phyloP scores from a whole-genome alignment of 164 flowering plant genomes.

The Santalum album region DNA sequence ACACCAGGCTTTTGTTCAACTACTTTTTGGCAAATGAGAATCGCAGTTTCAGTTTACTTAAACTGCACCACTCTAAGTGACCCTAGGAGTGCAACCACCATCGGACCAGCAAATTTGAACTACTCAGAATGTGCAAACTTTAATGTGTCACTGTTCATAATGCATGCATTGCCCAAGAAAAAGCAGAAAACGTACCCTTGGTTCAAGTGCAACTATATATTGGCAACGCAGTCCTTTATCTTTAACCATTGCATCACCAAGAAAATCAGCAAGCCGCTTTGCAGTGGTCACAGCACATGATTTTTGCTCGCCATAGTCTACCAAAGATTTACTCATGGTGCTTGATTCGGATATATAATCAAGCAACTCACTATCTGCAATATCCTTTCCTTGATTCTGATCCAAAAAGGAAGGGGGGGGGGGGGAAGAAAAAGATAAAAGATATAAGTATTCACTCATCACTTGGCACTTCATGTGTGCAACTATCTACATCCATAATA shows the following conservation, averaged over 20 bases:
- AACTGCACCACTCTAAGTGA: no score
- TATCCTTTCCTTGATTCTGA: constrained; percentile 90
- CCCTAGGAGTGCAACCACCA: no score
- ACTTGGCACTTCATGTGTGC: not conserved
- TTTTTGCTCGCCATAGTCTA: constrained; percentile 93
- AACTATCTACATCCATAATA: not conserved
- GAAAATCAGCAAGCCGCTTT: constrained; percentile 91
- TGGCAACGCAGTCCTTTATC: constrained; percentile 95
- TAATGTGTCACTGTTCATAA: not conserved
- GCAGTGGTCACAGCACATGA: constrained; percentile 99
- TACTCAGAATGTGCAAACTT: no score
- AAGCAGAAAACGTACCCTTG: constrained; percentile 48
- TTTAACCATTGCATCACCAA: constrained; percentile 94
- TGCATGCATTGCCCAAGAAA: no score
- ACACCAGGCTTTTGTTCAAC: no score
- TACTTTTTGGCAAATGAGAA: no score
- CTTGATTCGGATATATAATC: constrained; percentile 98
- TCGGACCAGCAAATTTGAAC: no score
- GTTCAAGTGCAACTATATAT: constrained; percentile 94
- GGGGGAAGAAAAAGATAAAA: constrained; percentile 1
- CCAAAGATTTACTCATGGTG: constrained; percentile 99
- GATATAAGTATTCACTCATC: not conserved
- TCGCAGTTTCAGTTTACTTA: no score
- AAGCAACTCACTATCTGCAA: constrained; percentile 90
- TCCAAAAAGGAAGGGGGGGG: not conserved